Evolutionary conservation across 2,329 filamentous ascomycete species (phyloP), one percentile per base, ranked within the genome.

Genomic region (Chalaropsis ovoidea): DNA sequence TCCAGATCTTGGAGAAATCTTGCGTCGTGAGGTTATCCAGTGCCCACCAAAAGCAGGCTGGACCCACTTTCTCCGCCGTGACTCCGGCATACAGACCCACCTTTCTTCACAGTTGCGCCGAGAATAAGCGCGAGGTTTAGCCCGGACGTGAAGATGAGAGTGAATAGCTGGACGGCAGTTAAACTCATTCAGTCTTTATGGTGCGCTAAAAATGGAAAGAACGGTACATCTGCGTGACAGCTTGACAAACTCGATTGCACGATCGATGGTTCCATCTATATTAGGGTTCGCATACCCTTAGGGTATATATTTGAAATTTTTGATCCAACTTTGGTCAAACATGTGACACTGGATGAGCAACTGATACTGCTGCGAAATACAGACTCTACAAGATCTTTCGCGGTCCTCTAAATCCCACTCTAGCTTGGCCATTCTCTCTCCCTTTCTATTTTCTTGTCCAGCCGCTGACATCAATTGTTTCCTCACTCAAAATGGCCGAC

Each of bases 401-500:
- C 35, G 4, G 35, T 39, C 8, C 8, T 39, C 35, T 7, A 10
- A 39, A 39, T 58, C 31, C 2, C 27, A 58, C n/a, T 11, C 1
- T 41, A 45, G 35, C 8, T 10, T 10, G 8, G 8, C 35, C 4
- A 10, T 8, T 39, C 35, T 39, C 35, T 6, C 35, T 3, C 35
- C 35, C 8, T 10, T 7, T 39, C 8, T 39, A 5, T 10, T 39
- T 39, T 39, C 35, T 39, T 39, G 35, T 39, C 35, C 35, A 39
- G 8, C 35, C 2, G 3, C 11, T 6, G 11, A 1, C 19, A 35
- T 61, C 43, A 39, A 60, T 61, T n/a, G 54, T 42, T 22, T 19
- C 54, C 11, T 54, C 39, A 7, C 11, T 19, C 35, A 66, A 56
- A 43, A 76, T 76, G 75, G 69, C 71, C 15, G 72, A 74, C 17